Evolutionary conservation across 768 basidiomycete genomes (phyloP), one percentile per base, ranked within the genome.

Genomic region (Rhizopogon rudus): DNA sequence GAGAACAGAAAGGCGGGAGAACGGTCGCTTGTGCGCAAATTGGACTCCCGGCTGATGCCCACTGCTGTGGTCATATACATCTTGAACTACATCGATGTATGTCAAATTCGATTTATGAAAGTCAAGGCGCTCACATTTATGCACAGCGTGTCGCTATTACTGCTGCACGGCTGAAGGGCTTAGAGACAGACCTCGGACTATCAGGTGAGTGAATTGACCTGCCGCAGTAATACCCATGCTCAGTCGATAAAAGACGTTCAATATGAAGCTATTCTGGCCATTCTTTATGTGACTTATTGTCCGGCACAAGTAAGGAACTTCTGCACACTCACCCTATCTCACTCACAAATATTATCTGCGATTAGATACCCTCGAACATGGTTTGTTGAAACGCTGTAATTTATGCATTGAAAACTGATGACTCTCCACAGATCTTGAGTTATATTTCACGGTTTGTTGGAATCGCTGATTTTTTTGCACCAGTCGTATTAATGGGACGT

Each of bases 331-430:
- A 22, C 35, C 13, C 20, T 5, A 49, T 16, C 46, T 35, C 22
- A 16, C 46, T 49, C 8, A 49, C 8, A 13, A 44, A 49, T 16
- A 7, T 5, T 9, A 35, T 35, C 5, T 22, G 14, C 33, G 5
- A 49, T 33, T 4, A 86, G 60, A 77, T 87, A 52, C 85, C 85
- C 1, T 84, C 81, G 0, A 87, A 84, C 61, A 84, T 87, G 80
- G 83, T 80, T 57, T 16, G 71, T 63, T 41, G 8, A 50, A 16
- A 1, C 45, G 25, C 13, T 20, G 6, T 16, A 6, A 5, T 37
- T 22, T 1, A 7, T 25, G 20, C 14, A 16, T 37, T 12, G 25
- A 16, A 25, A 42, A 33, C 20, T 53, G 31, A 53, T 22, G 33
- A 35, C 16, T 25, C n/a, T 44, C n/a, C 10, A 0, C 52, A 84